Evolutionary conservation across 257 asterid genomes (phyloP), one percentile per base, ranked within the genome.

Genomic region (Solanum clarkiae): DNA sequence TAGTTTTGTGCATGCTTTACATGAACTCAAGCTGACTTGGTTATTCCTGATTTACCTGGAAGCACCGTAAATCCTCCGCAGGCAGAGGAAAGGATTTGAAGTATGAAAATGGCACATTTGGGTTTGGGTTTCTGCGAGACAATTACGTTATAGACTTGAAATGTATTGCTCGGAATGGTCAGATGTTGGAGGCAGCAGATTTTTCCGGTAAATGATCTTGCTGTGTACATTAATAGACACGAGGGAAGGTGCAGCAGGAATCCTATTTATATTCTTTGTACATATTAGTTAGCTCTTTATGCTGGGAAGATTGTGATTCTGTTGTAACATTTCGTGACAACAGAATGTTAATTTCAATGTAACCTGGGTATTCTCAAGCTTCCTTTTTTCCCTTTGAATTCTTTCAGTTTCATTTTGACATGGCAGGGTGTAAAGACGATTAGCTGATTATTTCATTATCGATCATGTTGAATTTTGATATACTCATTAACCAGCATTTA

Each of bases 11-110:
- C 56, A 88, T 94, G 94, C 96, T 94, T 71, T 88, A 84, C 86
- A 88, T 96, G 87, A 94, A 91, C 83, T 93, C 98, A 14, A 93
- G 97, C 90, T 91, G 97, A 92, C 87, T 88, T 94, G 93, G 97
- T 91, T 80, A 90, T 94, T 83, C 95, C 99, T 16, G 93, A 91
- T 89, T 55, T 88, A 66, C 87, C 87, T 9, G 97, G 92, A 84
- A 86, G 86, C 44, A 59, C 89, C 9, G 82, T 66, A 36, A 91
- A 87, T 87, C 95, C 92, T 85, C 84, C 84, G 63, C 95, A 86
- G 86, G 90, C 88, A 1, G 98, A 96, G 87, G 98, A 98, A 56
- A 91, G 97, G 83, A 91, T 95, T 65, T 96, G 97, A 92, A 86
- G 87, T 94, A 94, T 69, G 85, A 71, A 82, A 90, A 94, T 77